Percentiles rank a stretch among this genome's conserved stretches.
These are phyloP conservation scores for Trichophyton mentagrophytes DNA, from an alignment of 2,329 filamentous ascomycete species.

Conservation along the genomic window DNA sequence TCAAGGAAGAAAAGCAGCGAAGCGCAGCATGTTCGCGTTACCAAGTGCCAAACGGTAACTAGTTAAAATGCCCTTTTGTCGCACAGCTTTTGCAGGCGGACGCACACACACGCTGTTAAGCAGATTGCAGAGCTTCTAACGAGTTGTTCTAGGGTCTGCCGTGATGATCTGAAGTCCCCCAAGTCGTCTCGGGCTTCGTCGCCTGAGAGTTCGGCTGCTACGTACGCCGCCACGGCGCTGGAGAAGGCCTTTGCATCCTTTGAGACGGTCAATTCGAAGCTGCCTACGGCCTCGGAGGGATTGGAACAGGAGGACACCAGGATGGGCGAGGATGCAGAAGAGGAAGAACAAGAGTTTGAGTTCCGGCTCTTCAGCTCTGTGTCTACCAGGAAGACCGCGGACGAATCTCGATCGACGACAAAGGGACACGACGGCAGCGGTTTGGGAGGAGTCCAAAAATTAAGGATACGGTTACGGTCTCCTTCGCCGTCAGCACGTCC, in stretches of 20 bases:
- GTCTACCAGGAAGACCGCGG: not conserved
- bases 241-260: slow-evolving; percentile 9
- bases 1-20: not conserved
- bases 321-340: slow-evolving; percentile 10
- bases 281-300: not conserved
- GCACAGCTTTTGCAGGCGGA: not conserved
- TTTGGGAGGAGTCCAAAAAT: slow-evolving; percentile 22
- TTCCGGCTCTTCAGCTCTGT: slow-evolving; percentile 31
- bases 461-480: slow-evolving; percentile 28
- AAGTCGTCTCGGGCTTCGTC: slow-evolving; percentile 11
- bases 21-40: slow-evolving; percentile 8
- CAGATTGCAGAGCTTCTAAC: not conserved
- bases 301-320: slow-evolving; percentile 3
- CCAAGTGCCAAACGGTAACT: slow-evolving; percentile 11
- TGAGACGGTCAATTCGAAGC: slow-evolving; percentile 5
- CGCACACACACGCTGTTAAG: too few species aligned
- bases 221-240: slow-evolving; percentile 10
- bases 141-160: slow-evolving; percentile 10
- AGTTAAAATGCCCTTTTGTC: not conserved
- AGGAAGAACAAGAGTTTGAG: slow-evolving; percentile 33
- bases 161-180: slow-evolving; percentile 11
- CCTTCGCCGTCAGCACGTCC: slow-evolving; percentile 23
- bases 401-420: not conserved
- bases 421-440: not conserved
- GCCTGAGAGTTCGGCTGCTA: slow-evolving; percentile 8